Base-by-base conservation (phyloP, 179 eudicot genomes). In the Beta lomatogona region DNA sequence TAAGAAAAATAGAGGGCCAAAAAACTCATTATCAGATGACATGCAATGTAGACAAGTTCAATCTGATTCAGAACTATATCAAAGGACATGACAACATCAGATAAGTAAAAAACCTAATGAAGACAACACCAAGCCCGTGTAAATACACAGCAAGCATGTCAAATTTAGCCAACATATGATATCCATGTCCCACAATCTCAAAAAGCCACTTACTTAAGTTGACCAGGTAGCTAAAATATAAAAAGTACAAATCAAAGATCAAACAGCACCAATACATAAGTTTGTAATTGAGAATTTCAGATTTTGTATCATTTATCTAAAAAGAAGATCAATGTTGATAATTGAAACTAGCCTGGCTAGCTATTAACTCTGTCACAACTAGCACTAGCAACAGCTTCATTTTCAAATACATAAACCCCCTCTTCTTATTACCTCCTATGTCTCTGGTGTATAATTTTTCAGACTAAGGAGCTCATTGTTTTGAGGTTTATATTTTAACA, bases 1-100 rank as follows among this genome's bases (percentile, higher is more conserved):
- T 86, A 82, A 70, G 81, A 45, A 19, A 54, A 71, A 36, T 36
- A 66, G 74, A 68, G 21, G 21, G 76, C 7, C 71, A 73, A 55
- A 52, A 7, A 74, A 69, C 69, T 78, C 55, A 73, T 41, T 21
- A 76, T 76, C 61, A 81, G 74, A 21, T 6, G 69, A 48, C 12
- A 64, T 36, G 46, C 57, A 60, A 57, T 25, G 36, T 68, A 45
- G 22, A 61, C 36, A 22, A 73, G 54, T 60, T 60, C 1, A 10
- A 55, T 79, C 52, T 71, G 14, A 53, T 18, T 3, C 41, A 18
- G 15, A 67, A 75, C 13, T 28, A 6, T 15, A 22, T 12, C 22
- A 11, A 16, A 36, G 52, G 66, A 57, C 46, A 57, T 4, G 9
- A 74, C n/a, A 57, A 36, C 81, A 53, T 16, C 68, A 79, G 70